phyloP scores from a whole-genome alignment of 2,329 filamentous ascomycete species.

The Coleophoma crateriformis region DNA sequence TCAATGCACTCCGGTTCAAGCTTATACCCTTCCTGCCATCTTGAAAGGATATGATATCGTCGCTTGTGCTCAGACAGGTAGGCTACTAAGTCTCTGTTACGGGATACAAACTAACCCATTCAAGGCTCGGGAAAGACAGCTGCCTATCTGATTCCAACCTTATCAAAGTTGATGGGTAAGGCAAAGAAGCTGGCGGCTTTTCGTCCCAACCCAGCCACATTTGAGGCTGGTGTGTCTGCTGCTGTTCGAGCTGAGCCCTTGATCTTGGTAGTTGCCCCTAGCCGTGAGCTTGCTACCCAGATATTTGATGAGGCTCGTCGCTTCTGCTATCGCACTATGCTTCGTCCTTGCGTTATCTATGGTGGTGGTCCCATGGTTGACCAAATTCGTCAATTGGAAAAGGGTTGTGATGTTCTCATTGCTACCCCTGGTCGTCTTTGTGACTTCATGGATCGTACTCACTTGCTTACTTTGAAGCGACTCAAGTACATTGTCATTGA shows the following conservation, averaged over 20 bases:
- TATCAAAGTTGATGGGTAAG: constrained; percentile 94
- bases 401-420: constrained; percentile 85
- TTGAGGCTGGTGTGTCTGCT: constrained; percentile 38
- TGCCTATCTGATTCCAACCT: constrained; percentile 81
- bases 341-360: constrained; percentile 86
- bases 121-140: constrained; percentile 96
- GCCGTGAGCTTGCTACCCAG: constrained; percentile 85
- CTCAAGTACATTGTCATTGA: constrained; percentile 82
- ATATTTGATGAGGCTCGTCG: constrained; percentile 94
- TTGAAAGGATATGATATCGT: constrained; percentile 75
- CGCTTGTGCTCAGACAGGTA: constrained; percentile 88
- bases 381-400: constrained; percentile 68
- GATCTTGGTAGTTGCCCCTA: constrained; percentile 79
- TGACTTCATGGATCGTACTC: constrained; percentile 72
- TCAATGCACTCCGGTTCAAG: constrained; percentile 79
- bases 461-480: constrained; percentile 66
- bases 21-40: constrained; percentile 77
- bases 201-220: constrained; percentile 60
- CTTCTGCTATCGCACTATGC: constrained; percentile 90
- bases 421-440: constrained; percentile 81
- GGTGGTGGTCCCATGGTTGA: constrained; percentile 70
- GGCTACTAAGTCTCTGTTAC: constrained; percentile 23
- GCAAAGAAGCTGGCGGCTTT: constrained; percentile 79
- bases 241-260: constrained; percentile 75
- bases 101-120: constrained; percentile 7